Evolutionary conservation across 225 moss, liverwort and hornwort genomes (phyloP).

Genomic region (Straminergon stramineum): DNA sequence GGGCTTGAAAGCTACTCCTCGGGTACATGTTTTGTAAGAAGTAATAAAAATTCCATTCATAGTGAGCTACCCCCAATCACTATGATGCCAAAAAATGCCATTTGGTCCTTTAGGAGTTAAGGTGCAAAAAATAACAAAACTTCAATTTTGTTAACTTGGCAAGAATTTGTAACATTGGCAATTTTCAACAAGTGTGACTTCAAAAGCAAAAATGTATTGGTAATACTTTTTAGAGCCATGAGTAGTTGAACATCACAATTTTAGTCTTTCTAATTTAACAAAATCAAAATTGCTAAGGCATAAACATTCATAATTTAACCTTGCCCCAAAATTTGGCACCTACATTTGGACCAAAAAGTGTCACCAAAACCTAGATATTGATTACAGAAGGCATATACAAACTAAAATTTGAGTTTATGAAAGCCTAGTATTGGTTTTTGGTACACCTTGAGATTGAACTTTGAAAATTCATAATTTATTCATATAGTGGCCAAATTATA

Average conservation of each 20-base stretch:
- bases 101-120: too few species aligned
- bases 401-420: too few species aligned
- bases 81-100: too few species aligned
- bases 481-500: too few species aligned
- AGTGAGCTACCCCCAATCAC: too few species aligned
- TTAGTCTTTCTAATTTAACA: background rate
- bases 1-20: too few species aligned
- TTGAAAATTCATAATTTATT: too few species aligned
- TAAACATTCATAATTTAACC: background rate
- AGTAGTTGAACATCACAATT: background rate
- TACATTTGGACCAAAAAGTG: background rate
- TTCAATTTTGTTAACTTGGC: background rate
- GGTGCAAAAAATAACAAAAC: too few species aligned
- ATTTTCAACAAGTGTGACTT: background rate
- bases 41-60: too few species aligned
- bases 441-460: too few species aligned
- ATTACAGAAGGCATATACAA: background rate
- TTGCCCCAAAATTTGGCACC: background rate
- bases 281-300: background rate
- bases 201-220: background rate
- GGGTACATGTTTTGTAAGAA: too few species aligned
- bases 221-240: background rate
- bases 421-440: too few species aligned
- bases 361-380: background rate
- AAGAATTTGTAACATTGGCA: accelerated